phyloP scores from a whole-genome alignment of 768 basidiomycete species.

The Butyriboletus loyo region DNA sequence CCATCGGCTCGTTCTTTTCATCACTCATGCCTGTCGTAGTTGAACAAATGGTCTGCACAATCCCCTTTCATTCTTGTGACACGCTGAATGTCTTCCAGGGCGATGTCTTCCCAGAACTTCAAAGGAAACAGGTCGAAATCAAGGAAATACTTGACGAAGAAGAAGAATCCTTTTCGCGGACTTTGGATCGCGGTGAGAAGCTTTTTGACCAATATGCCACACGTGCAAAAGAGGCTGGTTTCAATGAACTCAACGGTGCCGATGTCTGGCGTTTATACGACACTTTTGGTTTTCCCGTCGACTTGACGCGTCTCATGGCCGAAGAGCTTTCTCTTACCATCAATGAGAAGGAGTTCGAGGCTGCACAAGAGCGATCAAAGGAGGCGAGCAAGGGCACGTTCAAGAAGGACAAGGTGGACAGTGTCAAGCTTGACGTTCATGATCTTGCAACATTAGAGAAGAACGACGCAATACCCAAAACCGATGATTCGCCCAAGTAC shows the following conservation, averaged over 20 bases:
- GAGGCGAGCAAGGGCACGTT: conserved; percentile 85
- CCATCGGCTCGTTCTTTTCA: conserved; percentile 94
- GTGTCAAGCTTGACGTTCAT: conserved; percentile 92
- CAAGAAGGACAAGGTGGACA: conserved; percentile 65
- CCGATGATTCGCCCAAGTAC: conserved; percentile 90
- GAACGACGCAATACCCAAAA: conserved; percentile 76
- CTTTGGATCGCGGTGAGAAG: conserved; percentile 93
- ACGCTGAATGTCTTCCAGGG: conserved; percentile 48
- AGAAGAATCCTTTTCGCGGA: conserved; percentile 96
- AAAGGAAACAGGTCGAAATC: conserved; percentile 73
- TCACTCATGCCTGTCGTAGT: conserved; percentile 86
- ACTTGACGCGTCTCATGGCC: conserved; percentile 95
- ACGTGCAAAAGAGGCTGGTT: conserved; percentile 59
- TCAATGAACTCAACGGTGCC: conserved; percentile 73
- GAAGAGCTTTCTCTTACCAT: conserved; percentile 83
- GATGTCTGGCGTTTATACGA: conserved; percentile 98
- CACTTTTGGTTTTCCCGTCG: conserved; percentile 97
- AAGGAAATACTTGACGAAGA: conserved; percentile 97
- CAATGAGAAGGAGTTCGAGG: conserved; percentile 86
- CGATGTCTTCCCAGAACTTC: conserved; percentile 89
- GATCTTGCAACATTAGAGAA: conserved; percentile 86
- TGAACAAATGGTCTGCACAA: conserved; percentile 70
- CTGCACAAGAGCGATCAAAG: conserved; percentile 83
- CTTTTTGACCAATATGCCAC: conserved; percentile 87
- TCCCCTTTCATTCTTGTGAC: background rate